Evolutionary conservation across 345 rosid species (phyloP).

Genomic region (Clausena lansium): DNA sequence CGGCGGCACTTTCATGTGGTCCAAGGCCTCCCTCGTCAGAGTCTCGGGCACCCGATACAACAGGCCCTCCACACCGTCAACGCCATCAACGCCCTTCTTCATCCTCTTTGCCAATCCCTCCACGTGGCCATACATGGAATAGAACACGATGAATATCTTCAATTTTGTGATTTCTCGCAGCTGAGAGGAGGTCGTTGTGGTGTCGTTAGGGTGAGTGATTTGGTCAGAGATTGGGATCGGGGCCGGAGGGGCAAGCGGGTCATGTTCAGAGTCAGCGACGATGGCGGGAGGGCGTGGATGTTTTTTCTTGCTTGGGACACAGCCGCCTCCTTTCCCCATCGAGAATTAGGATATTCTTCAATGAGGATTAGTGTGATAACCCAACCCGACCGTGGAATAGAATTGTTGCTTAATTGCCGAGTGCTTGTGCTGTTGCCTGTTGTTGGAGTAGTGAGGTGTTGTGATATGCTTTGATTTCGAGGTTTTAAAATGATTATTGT

Average conservation of each 20-base stretch:
- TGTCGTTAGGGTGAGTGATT: not conserved
- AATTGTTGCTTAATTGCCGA: not conserved
- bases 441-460: not conserved
- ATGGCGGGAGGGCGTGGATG: conserved; percentile 40
- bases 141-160: conserved; percentile 51
- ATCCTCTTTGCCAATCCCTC: conserved; percentile 62
- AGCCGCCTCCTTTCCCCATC: conserved; percentile 98
- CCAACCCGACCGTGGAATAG: not conserved
- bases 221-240: conserved; percentile 48
- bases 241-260: conserved; percentile 12
- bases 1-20: conserved; percentile 54
- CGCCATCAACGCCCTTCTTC: conserved; percentile 66
- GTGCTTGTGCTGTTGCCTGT: not conserved
- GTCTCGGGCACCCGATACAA: conserved; percentile 66
- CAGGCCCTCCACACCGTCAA: conserved; percentile 56
- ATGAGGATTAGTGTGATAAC: not conserved
- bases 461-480: not conserved
- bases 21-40: conserved; percentile 46
- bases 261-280: conserved; percentile 23
- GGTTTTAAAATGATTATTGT: no score
- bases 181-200: conserved; percentile 16
- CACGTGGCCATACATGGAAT: conserved; percentile 81
- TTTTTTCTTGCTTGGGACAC: conserved; percentile 92
- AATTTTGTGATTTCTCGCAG: conserved; percentile 23
- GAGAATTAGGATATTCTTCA: conserved; percentile 9